These are phyloP conservation scores for Triglochin maritima DNA, from an alignment of 106 monocot species.

Conservation along the genomic window DNA sequence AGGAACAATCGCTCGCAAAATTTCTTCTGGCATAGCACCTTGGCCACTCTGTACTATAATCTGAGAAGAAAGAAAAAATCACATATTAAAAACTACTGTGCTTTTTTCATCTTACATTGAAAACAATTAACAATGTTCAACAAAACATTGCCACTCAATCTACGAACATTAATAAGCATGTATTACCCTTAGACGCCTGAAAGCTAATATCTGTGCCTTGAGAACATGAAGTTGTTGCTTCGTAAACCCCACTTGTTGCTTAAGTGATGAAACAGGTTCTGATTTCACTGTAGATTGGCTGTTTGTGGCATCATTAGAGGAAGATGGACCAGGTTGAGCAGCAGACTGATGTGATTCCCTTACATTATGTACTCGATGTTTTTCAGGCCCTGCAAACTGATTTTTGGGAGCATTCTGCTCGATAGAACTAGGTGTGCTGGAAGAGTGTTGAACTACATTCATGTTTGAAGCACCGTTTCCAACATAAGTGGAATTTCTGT, in stretches of 20 bases:
- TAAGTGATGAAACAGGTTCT: slow-evolving; percentile 16
- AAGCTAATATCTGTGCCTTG: slow-evolving; percentile 97
- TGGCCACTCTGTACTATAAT: slow-evolving; percentile 66
- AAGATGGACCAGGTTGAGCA: slow-evolving; percentile 14
- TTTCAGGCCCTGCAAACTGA: slow-evolving; percentile 19
- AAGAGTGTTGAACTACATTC: slow-evolving; percentile 40
- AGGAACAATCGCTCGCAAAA: slow-evolving; percentile 69
- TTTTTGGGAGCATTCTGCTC: slow-evolving; percentile 32
- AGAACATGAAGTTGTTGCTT: slow-evolving; percentile 91
- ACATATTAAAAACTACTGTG: background rate
- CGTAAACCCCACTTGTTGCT: slow-evolving; percentile 56
- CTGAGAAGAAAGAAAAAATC: background rate
- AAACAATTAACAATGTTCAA: background rate
- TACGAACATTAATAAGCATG: background rate
- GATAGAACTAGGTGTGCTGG: slow-evolving; percentile 19
- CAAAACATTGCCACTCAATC: background rate
- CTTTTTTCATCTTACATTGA: background rate
- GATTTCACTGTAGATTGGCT: slow-evolving; percentile 25
- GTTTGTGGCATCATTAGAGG: slow-evolving; percentile 19
- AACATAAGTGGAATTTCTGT: slow-evolving; percentile 12
- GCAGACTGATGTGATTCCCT: slow-evolving; percentile 39
- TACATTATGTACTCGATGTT: slow-evolving; percentile 30
- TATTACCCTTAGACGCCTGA: slow-evolving; percentile 79
- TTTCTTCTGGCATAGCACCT: slow-evolving; percentile 64
- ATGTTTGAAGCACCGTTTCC: slow-evolving; percentile 29